phyloP scores from a whole-genome alignment of 768 basidiomycete species.

The Brasilioporus rufonigricans region DNA sequence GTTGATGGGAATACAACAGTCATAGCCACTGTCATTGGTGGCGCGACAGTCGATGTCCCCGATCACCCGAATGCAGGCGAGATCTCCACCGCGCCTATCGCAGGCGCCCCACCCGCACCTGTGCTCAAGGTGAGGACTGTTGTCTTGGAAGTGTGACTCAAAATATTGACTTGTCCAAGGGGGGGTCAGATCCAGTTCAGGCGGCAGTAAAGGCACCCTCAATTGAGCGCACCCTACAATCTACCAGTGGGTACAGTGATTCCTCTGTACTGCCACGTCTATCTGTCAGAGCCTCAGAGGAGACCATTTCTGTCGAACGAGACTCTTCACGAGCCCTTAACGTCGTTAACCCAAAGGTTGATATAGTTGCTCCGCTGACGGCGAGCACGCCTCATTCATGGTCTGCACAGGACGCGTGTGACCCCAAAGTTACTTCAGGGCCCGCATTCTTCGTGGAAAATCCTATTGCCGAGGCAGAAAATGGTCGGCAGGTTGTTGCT shows the following conservation, averaged over 20 bases:
- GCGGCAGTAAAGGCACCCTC: slow-evolving; percentile 10
- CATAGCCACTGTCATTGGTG: slow-evolving; percentile 22
- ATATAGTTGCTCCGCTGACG: neutral
- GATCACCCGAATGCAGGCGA: slow-evolving; percentile 8
- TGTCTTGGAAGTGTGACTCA: neutral
- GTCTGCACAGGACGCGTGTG: neutral
- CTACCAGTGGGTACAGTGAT: neutral
- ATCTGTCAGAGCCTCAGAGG: slow-evolving; percentile 6
- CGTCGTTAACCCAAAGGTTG: neutral
- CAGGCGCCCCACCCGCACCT: neutral
- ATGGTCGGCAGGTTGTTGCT: neutral
- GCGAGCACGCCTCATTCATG: neutral
- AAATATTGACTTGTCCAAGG: slow-evolving; percentile 6
- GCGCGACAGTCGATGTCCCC: slow-evolving; percentile 18
- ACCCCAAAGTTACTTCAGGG: neutral
- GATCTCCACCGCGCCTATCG: slow-evolving; percentile 1
- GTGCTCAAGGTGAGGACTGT: slow-evolving; percentile 13
- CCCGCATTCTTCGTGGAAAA: neutral
- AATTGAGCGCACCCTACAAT: slow-evolving; percentile 15
- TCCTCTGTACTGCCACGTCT: neutral
- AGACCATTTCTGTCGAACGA: slow-evolving; percentile 5
- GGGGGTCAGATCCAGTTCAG: slow-evolving; percentile 1
- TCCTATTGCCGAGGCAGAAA: neutral
- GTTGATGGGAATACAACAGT: slow-evolving; percentile 20
- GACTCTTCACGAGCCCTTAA: neutral